Evolutionary conservation across 805 yeast species (phyloP), one percentile per base, ranked within the genome.

Genomic region (Grigorovia transvaalensis): DNA sequence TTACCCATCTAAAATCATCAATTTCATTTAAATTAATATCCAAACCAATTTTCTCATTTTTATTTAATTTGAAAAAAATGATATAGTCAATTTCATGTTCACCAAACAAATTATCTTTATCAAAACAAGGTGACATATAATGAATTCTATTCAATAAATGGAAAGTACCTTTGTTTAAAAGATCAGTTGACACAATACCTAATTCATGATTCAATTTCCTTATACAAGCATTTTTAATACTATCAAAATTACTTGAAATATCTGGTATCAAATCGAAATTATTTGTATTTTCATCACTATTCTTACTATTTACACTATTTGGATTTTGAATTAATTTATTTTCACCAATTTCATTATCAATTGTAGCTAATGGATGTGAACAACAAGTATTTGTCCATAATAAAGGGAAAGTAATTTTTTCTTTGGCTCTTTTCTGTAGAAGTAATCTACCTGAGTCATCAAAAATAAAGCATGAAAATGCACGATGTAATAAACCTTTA

Each of bases 311-410:
- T 33, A 69, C 40, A 65, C 61, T 4, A 13, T 13, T 33, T 33
- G 38, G 38, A 38, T 38, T 38, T 38, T 17, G 15, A 15, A 38
- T 13, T 15, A 38, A 15, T 38, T 56, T 54, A 44, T 72, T 63
- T 18, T 18, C n/a, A 11, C 97, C 97, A 64, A 89, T 73, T 69
- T 93, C 99, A 41, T 80, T 72, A 42, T 82, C 77, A 40, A 88
- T 80, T 51, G 96, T 88, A 4, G 42, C 42, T 50, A 93, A 74
- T 9, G 99, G 99, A 67, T 93, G 99, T 1, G 98, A 90, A 69
- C 99, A 93, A 71, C 99, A 93, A 1, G 99, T 93, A 68, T 93
- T 93, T 27, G 99, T 93, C 99, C 99, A 93, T 84, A 90, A 82
- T 53, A 81, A 81, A 0, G 98, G 95, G 70, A 93, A 93, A 1